Evolutionary conservation across 2,329 filamentous ascomycete species (phyloP).

Genomic region (Rhinocladiella mackenziei): DNA sequence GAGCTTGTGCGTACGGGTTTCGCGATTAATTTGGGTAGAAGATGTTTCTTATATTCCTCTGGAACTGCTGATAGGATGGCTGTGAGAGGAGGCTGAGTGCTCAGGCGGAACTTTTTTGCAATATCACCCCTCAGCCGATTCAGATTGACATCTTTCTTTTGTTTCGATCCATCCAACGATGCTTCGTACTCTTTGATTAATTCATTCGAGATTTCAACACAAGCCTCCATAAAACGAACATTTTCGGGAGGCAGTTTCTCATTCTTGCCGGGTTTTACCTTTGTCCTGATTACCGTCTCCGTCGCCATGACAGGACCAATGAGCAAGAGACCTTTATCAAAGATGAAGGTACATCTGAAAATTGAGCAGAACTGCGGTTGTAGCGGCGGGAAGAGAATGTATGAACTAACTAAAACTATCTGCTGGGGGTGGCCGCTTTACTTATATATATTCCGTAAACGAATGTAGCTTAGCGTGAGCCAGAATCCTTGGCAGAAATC

Average conservation of each 20-base stretch:
- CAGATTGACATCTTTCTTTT: constrained; percentile 84
- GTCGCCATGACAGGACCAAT: no score
- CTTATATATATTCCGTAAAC: no score
- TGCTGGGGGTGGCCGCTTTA: no score
- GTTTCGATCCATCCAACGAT: constrained; percentile 65
- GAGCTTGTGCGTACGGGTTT: constrained; percentile 96
- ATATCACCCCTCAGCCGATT: constrained; percentile 83
- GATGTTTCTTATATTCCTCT: constrained; percentile 99
- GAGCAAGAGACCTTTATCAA: no score
- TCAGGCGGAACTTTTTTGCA: constrained; percentile 86
- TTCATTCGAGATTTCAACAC: constrained; percentile 89
- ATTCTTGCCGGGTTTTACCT: constrained; percentile 59
- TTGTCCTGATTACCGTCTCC: constrained; percentile 52
- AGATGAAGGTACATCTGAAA: no score
- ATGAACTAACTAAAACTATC: no score
- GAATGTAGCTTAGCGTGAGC: no score
- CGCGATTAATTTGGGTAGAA: constrained; percentile 89
- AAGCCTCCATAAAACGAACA: constrained; percentile 88
- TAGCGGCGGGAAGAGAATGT: no score
- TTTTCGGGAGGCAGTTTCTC: constrained; percentile 82
- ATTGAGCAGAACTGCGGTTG: background rate
- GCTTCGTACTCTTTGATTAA: constrained; percentile 93
- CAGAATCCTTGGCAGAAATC: constrained; percentile 1
- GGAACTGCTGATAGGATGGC: constrained; percentile 97
- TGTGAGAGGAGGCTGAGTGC: constrained; percentile 82